Base-by-base conservation (phyloP, 495 filamentous ascomycete species). In the Lophium mytilinum region DNA sequence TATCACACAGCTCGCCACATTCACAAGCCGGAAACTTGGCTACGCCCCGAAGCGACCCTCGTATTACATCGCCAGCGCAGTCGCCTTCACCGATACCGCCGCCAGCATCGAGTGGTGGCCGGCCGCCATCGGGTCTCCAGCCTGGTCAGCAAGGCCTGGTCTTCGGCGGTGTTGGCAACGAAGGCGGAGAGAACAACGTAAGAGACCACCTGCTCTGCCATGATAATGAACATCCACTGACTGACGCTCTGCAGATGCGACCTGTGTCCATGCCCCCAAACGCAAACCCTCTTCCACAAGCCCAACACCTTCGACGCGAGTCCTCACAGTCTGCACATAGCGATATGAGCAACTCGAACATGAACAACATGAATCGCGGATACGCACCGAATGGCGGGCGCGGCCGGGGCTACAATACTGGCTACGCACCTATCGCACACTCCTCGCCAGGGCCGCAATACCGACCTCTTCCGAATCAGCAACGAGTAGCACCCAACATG, bases 51-150 rank as follows among this genome's bases (percentile, higher is more conserved):
- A 45, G 55, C 35, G 65, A 74, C 51, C 71, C 71, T 51, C 70
- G 70, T 61, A 80, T 88, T 18, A 82, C 86, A 53, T 83, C 85
- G 39, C 74, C 76, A 64, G 75, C 69, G 34, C 84, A 86, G 67
- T 95, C 91, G 12, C 91, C 91, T 3, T 89, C 86, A 18, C 91
- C 91, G 6, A 96, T 96, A 52, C 90, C 90, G 17, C 86, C 88
- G 85, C 86, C 42, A 7, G 51, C 37, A 12, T 42, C 37, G 37
- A 94, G 89, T 71, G 90, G 90, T 65, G 89, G 89, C 63, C 80
- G 87, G 71, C 89, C 88, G 42, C 86, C 86, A 33, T 87, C 87
- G 10, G 80, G 79, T 45, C 78, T 86, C 61, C 81, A 84, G 59
- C 77, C 40, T 10, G 49, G 77, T 56, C 81, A 83, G 24, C 24